Conservation (phyloP, 2,329 filamentous ascomycete species). For the Mariannaea sp. region DNA sequence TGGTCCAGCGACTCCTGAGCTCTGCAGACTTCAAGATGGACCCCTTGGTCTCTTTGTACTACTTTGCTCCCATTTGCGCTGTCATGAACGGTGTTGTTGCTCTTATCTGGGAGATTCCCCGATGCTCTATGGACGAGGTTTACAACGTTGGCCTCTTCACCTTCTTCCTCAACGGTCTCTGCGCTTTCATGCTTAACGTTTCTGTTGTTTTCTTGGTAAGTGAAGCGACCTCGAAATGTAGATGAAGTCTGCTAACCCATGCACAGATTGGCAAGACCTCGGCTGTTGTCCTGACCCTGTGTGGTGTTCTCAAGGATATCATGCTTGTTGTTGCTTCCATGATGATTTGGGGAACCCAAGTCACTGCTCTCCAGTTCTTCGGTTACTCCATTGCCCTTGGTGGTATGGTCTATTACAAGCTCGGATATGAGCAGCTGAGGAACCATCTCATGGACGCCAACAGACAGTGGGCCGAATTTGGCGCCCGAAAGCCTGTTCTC, state of each 20-base stretch:
- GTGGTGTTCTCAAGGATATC: constrained; percentile 87
- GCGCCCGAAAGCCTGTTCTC: constrained; percentile 73
- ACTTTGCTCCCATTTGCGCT: constrained; percentile 85
- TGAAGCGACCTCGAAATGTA: constrained; percentile 13
- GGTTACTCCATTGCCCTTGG: constrained; percentile 80
- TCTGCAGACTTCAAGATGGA: constrained; percentile 91
- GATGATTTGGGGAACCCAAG: constrained; percentile 78
- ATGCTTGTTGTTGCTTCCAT: constrained; percentile 80
- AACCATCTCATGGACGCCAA: constrained; percentile 73
- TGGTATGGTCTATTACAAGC: constrained; percentile 83
- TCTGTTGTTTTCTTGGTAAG: constrained; percentile 85
- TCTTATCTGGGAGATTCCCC: constrained; percentile 74
- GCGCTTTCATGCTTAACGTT: constrained; percentile 82
- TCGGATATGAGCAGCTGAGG: constrained; percentile 81
- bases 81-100: constrained; percentile 78
- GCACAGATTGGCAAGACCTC: constrained; percentile 83
- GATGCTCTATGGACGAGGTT: constrained; percentile 70
- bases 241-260: constrained; percentile 32
- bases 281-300: constrained; percentile 83
- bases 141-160: constrained; percentile 74
- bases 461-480: constrained; percentile 86
- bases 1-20: constrained; percentile 83
- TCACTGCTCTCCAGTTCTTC: constrained; percentile 78
- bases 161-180: constrained; percentile 75
- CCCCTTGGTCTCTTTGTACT: constrained; percentile 85